Evolutionary conservation across 1,284 basidiomycete genomes (phyloP).

Genomic region (Phlebopus sp.): DNA sequence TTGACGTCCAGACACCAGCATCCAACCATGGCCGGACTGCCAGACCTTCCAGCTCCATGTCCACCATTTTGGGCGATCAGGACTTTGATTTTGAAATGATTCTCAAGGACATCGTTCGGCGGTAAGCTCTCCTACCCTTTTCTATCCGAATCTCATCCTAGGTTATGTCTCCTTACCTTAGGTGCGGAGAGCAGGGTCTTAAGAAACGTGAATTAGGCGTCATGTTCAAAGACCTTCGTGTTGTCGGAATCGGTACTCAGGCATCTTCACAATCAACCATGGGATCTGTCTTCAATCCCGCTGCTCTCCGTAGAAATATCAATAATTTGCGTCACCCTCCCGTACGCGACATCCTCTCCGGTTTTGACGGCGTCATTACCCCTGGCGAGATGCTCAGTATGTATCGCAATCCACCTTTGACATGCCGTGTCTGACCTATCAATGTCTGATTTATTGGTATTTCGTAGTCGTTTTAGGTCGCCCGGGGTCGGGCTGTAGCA

Average conservation of each 20-base stretch:
- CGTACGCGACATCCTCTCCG: slow-evolving; percentile 40
- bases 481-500: slow-evolving; percentile 66
- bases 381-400: slow-evolving; percentile 53
- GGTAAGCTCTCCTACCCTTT: slow-evolving; percentile 7
- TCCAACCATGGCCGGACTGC: not conserved
- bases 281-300: slow-evolving; percentile 39
- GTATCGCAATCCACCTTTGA: slow-evolving; percentile 23
- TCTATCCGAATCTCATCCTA: slow-evolving; percentile 43
- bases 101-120: slow-evolving; percentile 10
- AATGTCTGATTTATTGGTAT: slow-evolving; percentile 33
- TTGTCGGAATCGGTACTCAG: slow-evolving; percentile 32
- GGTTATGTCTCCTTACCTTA: slow-evolving; percentile 49
- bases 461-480: slow-evolving; percentile 50
- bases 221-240: slow-evolving; percentile 33
- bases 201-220: slow-evolving; percentile 31
- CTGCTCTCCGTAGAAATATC: slow-evolving; percentile 30
- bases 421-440: not conserved
- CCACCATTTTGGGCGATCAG: not conserved
- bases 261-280: slow-evolving; percentile 43
- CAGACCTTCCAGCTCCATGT: not conserved
- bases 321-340: slow-evolving; percentile 35
- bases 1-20: not conserved
- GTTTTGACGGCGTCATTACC: slow-evolving; percentile 47
- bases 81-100: slow-evolving; percentile 8
- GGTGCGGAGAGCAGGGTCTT: slow-evolving; percentile 16